Percentiles rank a stretch among this genome's conserved stretches.
phyloP scores from a whole-genome alignment of 2,329 filamentous ascomycete species.

The Phialophora expanda region DNA sequence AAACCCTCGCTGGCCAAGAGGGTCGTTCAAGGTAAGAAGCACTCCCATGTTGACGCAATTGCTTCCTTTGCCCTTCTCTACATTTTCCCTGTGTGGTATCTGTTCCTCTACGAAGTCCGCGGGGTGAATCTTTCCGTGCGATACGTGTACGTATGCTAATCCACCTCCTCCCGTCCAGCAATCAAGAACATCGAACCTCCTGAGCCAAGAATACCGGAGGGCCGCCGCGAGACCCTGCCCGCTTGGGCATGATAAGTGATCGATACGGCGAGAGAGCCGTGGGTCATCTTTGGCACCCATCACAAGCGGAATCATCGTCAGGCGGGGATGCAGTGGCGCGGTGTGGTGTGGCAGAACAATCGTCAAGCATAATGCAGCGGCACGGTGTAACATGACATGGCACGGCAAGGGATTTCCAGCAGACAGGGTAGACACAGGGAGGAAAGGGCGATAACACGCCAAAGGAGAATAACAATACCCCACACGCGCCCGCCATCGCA shows the following conservation, averaged over 20 bases:
- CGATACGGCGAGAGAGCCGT: not conserved
- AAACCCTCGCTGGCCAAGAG: conserved; percentile 26
- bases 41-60: not conserved
- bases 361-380: too few species aligned
- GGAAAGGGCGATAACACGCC: not conserved
- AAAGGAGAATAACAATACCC: not conserved
- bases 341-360: too few species aligned
- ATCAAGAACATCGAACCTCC: conserved; percentile 31
- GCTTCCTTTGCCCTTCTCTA: not conserved
- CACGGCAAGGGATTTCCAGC: too few species aligned
- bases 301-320: not conserved
- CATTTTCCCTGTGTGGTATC: not conserved
- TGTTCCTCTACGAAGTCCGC: not conserved
- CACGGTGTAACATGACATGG: too few species aligned
- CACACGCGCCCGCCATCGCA: not conserved
- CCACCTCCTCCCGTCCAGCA: conserved; percentile 7
- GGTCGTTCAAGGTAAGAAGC: conserved; percentile 23
- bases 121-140: too few species aligned
- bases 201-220: conserved; percentile 28
- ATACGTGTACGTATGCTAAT: not conserved
- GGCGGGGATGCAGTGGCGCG: too few species aligned
- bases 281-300: not conserved
- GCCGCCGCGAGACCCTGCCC: conserved; percentile 16
- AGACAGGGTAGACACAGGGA: too few species aligned
- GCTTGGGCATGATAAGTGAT: conserved; percentile 23